Evolutionary conservation across 805 yeast genomes (phyloP).

Genomic region (Candida cerambycidarum): DNA sequence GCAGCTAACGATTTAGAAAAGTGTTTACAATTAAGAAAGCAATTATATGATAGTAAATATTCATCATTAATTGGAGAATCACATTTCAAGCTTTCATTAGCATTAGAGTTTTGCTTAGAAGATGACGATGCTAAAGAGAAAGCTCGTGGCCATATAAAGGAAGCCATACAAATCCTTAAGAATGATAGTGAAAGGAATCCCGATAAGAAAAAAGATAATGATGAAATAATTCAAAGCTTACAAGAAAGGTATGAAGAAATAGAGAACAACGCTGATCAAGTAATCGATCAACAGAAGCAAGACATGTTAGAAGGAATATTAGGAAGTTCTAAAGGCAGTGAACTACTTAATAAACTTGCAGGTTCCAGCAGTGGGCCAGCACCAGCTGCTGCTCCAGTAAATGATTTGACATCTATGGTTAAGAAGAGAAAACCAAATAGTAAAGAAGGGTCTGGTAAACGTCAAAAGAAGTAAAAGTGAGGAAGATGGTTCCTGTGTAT

Average conservation of each 20-base stretch:
- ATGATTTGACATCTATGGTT: constrained; percentile 63
- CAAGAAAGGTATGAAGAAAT: constrained; percentile 56
- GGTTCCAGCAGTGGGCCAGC: constrained; percentile 12
- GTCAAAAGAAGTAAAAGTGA: constrained; percentile 7
- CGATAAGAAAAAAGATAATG: constrained; percentile 40
- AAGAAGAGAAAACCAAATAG: constrained; percentile 47
- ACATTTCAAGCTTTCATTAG: constrained; percentile 76
- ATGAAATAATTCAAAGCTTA: constrained; percentile 54
- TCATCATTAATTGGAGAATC: constrained; percentile 71
- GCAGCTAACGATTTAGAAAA: constrained; percentile 68
- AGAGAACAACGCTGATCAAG: constrained; percentile 49
- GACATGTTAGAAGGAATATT: constrained; percentile 56
- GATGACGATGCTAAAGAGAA: constrained; percentile 44
- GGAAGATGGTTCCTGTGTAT: too few species aligned
- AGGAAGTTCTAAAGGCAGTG: constrained; percentile 36
- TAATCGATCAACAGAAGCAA: constrained; percentile 49
- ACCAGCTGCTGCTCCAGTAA: constrained; percentile 31
- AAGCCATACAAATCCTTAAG: constrained; percentile 49
- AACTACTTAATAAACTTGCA: constrained; percentile 11
- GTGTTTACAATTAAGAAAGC: constrained; percentile 53
- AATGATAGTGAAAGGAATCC: constrained; percentile 38
- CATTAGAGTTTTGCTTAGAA: constrained; percentile 69
- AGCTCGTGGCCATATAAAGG: constrained; percentile 55
- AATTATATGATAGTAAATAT: constrained; percentile 47
- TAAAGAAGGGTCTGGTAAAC: constrained; percentile 12